Conservation (phyloP, 164 flowering plant species). For the Macadamia tetraphylla region DNA sequence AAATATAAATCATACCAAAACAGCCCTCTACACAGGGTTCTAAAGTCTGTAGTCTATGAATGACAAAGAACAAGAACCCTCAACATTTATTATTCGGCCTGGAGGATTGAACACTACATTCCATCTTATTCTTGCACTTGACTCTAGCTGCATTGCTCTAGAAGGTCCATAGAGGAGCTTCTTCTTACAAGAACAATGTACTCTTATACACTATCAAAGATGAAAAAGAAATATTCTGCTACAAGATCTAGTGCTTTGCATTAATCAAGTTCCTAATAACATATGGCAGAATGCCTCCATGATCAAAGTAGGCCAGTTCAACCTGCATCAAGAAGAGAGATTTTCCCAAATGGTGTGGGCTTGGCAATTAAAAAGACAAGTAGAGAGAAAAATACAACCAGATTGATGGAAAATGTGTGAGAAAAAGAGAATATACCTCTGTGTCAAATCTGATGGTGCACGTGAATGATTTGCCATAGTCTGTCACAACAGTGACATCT, state of each 20-base stretch:
- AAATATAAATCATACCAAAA: too few species aligned
- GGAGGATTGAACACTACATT: too few species aligned
- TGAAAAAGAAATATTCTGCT: too few species aligned
- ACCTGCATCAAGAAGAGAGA: constrained; percentile 36
- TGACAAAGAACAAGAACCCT: too few species aligned
- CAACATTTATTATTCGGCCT: too few species aligned
- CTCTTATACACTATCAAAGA: too few species aligned
- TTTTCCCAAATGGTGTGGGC: not conserved
- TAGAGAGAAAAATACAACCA: not conserved
- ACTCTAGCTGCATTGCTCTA: too few species aligned
- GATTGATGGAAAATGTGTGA: not conserved
- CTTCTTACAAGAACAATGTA: too few species aligned
- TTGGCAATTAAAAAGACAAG: not conserved
- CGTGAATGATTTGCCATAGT: constrained; percentile 59
- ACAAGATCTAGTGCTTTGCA: constrained; percentile 21
- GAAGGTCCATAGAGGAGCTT: too few species aligned
- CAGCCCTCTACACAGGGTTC: too few species aligned
- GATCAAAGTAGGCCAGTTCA: constrained; percentile 69
- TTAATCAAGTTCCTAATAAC: constrained; percentile 62
- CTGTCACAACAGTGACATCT: constrained; percentile 57
- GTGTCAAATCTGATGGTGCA: constrained; percentile 68
- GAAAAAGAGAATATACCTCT: constrained; percentile 43
- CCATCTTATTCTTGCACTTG: too few species aligned
- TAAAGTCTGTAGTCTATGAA: too few species aligned
- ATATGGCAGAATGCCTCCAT: constrained; percentile 76